Percentiles rank a stretch among this genome's conserved stretches.
Evolutionary conservation across 306 rosid species (phyloP).

Genomic region (Medicago lupulina): DNA sequence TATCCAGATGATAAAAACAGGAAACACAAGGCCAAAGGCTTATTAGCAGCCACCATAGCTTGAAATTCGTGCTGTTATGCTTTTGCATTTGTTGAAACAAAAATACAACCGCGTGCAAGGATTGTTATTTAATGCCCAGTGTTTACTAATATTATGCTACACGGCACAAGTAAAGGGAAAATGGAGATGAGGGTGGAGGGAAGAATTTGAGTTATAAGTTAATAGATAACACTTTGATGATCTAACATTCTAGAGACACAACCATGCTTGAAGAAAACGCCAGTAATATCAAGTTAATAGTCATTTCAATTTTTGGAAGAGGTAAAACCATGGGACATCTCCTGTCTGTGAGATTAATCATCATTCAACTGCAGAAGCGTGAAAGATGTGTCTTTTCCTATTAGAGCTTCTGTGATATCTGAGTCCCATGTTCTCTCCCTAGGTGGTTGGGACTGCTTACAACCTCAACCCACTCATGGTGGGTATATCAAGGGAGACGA

Average conservation of each 20-base stretch:
- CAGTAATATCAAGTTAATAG: background rate
- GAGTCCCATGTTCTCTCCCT: background rate
- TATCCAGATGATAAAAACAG: constrained; percentile 30
- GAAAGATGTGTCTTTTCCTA: background rate
- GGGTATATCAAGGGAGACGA: background rate
- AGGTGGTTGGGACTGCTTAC: constrained; percentile 16
- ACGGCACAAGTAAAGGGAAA: background rate
- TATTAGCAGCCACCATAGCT: constrained; percentile 14
- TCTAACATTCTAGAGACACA: constrained; percentile 29
- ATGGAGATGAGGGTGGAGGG: background rate
- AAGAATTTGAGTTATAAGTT: background rate
- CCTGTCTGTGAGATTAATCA: background rate
- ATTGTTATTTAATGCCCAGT: background rate
- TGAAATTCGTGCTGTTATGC: constrained; percentile 22
- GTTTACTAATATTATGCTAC: constrained; percentile 30
- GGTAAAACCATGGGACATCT: background rate
- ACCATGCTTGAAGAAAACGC: constrained; percentile 9
- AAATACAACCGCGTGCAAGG: background rate
- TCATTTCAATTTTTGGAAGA: background rate
- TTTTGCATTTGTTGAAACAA: constrained; percentile 5
- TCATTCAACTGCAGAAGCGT: background rate
- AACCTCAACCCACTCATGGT: constrained; percentile 22
- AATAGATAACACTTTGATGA: constrained; percentile 14
- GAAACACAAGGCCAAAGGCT: constrained; percentile 15
- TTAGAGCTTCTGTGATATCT: background rate